Conservation (phyloP, 352 stramenopile species). For the Phytophthora meadii region DNA sequence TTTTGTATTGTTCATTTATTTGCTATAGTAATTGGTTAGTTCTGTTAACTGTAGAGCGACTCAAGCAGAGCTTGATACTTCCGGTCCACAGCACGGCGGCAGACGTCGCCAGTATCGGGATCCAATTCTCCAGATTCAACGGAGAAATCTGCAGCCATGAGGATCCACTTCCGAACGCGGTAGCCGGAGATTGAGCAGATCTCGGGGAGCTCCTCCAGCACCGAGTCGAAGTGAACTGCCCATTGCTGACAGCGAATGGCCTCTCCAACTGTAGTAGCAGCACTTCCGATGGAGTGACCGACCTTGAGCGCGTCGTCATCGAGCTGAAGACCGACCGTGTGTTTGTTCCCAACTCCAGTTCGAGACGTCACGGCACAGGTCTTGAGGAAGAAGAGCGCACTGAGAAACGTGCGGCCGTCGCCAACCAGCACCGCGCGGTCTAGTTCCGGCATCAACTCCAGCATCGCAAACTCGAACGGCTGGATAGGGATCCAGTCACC, state of each 20-base stretch:
- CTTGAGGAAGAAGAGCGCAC: conserved; percentile 83
- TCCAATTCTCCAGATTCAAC: conserved; percentile 80
- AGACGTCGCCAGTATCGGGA: conserved; percentile 63
- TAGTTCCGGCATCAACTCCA: conserved; percentile 59
- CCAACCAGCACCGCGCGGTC: conserved; percentile 74
- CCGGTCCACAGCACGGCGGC: conserved; percentile 64
- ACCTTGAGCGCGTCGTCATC: conserved; percentile 61
- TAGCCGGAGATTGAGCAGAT: conserved; percentile 65
- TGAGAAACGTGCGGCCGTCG: conserved; percentile 73
- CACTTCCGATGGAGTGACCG: conserved; percentile 40
- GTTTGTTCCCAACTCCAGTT: conserved; percentile 23
- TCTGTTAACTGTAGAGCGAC: conserved; percentile 71
- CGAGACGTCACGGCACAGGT: conserved; percentile 35
- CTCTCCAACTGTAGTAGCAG: conserved; percentile 60
- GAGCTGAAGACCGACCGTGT: conserved; percentile 28
- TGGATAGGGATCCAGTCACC: conserved; percentile 77
- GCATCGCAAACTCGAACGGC: conserved; percentile 66
- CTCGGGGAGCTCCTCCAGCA: conserved; percentile 58
- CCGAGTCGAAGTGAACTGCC: conserved; percentile 77
- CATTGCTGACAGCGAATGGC: conserved; percentile 75
- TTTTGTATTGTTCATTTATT: conserved; percentile 29
- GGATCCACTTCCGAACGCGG: conserved; percentile 80
- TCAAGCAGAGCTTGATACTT: conserved; percentile 83
- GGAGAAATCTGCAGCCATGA: conserved; percentile 73
- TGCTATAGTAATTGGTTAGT: conserved; percentile 28